Conservation (phyloP, 305 asterid genomes). For the Solanum chacoense region DNA sequence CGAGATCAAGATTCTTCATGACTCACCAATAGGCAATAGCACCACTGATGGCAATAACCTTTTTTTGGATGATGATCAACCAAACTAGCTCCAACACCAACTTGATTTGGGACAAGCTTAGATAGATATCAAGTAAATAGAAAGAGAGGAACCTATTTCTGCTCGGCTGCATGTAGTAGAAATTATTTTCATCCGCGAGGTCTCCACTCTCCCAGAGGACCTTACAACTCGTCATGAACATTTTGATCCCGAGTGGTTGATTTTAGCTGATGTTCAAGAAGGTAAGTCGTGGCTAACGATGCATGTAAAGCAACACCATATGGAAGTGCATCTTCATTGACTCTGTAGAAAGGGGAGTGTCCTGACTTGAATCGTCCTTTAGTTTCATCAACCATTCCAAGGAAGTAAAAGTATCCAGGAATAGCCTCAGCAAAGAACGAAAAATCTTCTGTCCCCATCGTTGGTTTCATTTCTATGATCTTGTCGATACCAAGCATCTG, state of each 20-base stretch:
- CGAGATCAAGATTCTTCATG: background rate
- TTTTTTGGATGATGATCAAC: background rate
- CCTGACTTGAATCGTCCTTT: slow-evolving; percentile 21
- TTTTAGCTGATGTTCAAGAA: slow-evolving; percentile 19
- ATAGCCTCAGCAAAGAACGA: slow-evolving; percentile 44
- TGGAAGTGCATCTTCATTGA: slow-evolving; percentile 51
- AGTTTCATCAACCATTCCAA: slow-evolving; percentile 48
- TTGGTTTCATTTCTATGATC: slow-evolving; percentile 19
- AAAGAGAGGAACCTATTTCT: background rate
- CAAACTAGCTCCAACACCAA: background rate
- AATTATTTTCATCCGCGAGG: background rate
- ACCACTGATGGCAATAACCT: background rate
- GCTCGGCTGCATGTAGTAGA: background rate
- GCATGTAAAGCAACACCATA: slow-evolving; percentile 74
- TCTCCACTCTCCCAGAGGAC: background rate
- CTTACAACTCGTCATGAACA: slow-evolving; percentile 38
- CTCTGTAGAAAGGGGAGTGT: slow-evolving; percentile 39
- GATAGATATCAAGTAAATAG: background rate
- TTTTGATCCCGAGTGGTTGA: background rate
- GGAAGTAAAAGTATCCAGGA: slow-evolving; percentile 41
- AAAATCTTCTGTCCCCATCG: slow-evolving; percentile 61
- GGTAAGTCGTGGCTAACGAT: slow-evolving; percentile 36
- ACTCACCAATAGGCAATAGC: background rate
- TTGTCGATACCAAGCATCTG: slow-evolving; percentile 31
- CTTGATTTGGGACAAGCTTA: background rate